phyloP scores from a whole-genome alignment of 2,329 filamentous ascomycete genomes.

The Neurospora crassa region DNA sequence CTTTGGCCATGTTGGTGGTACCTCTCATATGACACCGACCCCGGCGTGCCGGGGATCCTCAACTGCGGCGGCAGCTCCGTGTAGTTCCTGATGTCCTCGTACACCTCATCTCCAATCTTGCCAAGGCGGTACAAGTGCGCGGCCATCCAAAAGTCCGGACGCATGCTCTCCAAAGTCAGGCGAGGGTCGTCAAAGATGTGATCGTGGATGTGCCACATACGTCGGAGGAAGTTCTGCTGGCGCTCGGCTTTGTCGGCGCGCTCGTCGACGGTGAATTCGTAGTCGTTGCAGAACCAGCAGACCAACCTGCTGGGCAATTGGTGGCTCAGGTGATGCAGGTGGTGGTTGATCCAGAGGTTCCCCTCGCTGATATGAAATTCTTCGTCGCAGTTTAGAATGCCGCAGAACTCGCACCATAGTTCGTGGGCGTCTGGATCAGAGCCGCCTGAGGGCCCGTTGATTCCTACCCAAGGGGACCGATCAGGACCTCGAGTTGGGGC shows the following conservation, averaged over 20 bases:
- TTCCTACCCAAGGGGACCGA: neutral
- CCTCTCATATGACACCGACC: neutral
- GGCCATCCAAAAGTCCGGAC: conserved; percentile 32
- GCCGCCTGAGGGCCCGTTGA: neutral
- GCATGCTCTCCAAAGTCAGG: conserved; percentile 15
- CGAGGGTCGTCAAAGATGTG: conserved; percentile 30
- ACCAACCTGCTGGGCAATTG: conserved; percentile 26
- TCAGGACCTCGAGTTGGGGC: neutral
- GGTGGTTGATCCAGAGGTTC: conserved; percentile 38
- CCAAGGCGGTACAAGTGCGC: conserved; percentile 24
- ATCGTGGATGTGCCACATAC: conserved; percentile 40
- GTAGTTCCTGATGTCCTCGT: conserved; percentile 6
- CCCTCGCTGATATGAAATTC: conserved; percentile 29
- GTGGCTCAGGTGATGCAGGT: conserved; percentile 22
- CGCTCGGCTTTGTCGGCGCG: conserved; percentile 2
- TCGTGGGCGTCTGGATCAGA: neutral
- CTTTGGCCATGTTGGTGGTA: neutral
- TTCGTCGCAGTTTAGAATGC: conserved; percentile 25
- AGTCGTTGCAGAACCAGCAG: conserved; percentile 42
- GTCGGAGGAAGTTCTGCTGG: conserved; percentile 23
- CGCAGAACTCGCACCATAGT: conserved; percentile 37
- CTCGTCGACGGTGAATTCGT: conserved; percentile 20
- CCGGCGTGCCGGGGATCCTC: neutral
- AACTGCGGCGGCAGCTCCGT: conserved; percentile 10
- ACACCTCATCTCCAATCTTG: conserved; percentile 21